A percentile compares a stretch with the other conserved stretches of the same genome.
Conservation (phyloP, 805 yeast genomes). For the Ogataea philodendri region DNA sequence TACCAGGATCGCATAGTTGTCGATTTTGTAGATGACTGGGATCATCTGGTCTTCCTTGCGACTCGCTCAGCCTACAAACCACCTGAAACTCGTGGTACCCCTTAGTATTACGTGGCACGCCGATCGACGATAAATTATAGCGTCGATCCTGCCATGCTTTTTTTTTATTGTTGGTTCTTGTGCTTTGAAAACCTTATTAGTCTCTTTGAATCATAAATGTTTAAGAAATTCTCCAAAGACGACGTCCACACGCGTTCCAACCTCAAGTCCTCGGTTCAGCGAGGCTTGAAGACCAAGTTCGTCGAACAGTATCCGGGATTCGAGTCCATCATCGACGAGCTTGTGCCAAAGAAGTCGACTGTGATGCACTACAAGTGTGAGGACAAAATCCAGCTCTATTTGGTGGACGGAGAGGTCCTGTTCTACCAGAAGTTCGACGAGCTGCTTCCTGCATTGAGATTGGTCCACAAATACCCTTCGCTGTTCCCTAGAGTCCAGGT, state of each 20-base stretch:
- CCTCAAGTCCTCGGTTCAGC: conserved; percentile 90
- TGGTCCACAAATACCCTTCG: conserved; percentile 79
- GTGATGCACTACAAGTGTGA: conserved; percentile 81
- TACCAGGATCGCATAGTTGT: too few species aligned
- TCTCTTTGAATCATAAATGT: conserved; percentile 23
- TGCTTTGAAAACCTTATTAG: conserved; percentile 1
- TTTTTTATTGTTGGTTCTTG: background rate
- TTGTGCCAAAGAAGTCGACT: conserved; percentile 87
- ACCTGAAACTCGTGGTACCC: too few species aligned
- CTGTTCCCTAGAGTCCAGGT: conserved; percentile 86
- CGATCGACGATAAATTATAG: too few species aligned
- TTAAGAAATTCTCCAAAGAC: conserved; percentile 63
- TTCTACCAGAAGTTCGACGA: conserved; percentile 81
- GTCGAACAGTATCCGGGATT: conserved; percentile 71
- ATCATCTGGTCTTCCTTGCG: too few species aligned
- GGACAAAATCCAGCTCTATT: conserved; percentile 77
- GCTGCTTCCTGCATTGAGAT: conserved; percentile 68
- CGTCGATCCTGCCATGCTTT: background rate
- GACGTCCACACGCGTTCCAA: conserved; percentile 89
- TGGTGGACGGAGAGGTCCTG: conserved; percentile 69
- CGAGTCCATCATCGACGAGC: conserved; percentile 72
- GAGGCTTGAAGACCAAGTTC: conserved; percentile 76
- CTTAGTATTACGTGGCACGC: too few species aligned
- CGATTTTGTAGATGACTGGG: too few species aligned
- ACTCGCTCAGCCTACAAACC: too few species aligned